phyloP scores from a whole-genome alignment of 1,284 basidiomycete species.

The Tetrapyrgos nigripes region DNA sequence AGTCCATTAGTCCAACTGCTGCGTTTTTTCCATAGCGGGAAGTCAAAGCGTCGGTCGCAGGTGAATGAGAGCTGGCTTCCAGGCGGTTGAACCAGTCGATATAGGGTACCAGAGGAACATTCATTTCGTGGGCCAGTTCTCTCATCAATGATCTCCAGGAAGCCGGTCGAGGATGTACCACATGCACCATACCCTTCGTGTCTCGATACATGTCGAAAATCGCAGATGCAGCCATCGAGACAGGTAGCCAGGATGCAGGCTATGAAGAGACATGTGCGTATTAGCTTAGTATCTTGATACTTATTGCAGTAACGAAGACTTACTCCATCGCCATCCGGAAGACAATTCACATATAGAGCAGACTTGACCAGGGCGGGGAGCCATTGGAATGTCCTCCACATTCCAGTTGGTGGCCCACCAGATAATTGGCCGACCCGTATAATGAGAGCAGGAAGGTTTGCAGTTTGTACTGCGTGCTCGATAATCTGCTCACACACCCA shows the following conservation, averaged over 20 bases:
- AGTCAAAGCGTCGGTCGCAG: background rate
- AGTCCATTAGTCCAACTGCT: conserved; percentile 8
- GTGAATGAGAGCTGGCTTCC: background rate
- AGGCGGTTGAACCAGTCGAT: conserved; percentile 3
- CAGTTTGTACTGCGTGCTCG: conserved; percentile 23
- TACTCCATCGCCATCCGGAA: conserved; percentile 36
- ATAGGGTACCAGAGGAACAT: conserved; percentile 2
- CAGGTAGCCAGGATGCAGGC: background rate
- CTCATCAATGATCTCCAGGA: background rate
- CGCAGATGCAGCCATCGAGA: background rate
- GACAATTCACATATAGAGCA: conserved; percentile 29
- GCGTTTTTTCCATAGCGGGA: conserved; percentile 2
- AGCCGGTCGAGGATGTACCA: background rate
- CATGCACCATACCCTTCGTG: background rate
- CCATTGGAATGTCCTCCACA: conserved; percentile 53
- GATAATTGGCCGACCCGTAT: conserved; percentile 48
- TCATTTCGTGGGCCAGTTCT: background rate
- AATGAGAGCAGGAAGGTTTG: conserved; percentile 30
- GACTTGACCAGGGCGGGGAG: conserved; percentile 47
- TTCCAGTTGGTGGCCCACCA: conserved; percentile 41
- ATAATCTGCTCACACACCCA: conserved; percentile 51
- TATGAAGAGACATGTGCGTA: conserved; percentile 3
- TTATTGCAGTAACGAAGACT: conserved; percentile 10
- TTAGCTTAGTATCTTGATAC: background rate
- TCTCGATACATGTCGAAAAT: background rate